Conservation (phyloP, 257 asterid species). For the Solanum arcanum region DNA sequence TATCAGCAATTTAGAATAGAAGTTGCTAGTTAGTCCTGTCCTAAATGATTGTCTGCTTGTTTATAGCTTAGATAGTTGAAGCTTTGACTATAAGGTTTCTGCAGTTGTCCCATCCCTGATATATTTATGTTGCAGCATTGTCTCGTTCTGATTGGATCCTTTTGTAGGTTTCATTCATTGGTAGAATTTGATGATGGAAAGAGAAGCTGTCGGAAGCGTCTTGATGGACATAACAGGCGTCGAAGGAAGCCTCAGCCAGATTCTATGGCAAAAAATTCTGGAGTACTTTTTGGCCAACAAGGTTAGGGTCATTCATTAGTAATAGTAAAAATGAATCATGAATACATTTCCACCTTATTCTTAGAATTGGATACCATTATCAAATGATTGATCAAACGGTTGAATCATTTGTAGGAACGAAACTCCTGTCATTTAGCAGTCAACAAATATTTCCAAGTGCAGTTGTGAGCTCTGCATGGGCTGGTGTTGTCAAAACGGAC, state of each 20-base stretch:
- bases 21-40: background rate
- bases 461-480: conserved; percentile 39
- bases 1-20: background rate
- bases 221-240: conserved; percentile 82
- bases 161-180: conserved; percentile 70
- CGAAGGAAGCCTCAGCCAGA: conserved; percentile 88
- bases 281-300: conserved; percentile 27
- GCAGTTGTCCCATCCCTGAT: background rate
- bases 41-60: background rate
- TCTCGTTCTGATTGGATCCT: background rate
- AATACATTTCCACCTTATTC: background rate
- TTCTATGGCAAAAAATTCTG: conserved; percentile 23
- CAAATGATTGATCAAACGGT: background rate
- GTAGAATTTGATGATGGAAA: conserved; percentile 84
- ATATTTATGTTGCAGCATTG: background rate
- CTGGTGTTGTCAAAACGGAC: conserved; percentile 25
- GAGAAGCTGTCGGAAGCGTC: conserved; percentile 89
- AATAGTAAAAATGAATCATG: background rate
- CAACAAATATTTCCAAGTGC: conserved; percentile 33
- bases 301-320: background rate
- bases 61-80: background rate
- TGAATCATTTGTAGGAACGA: conserved; percentile 19
- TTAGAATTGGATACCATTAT: background rate
- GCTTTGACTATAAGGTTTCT: background rate
- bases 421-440: conserved; percentile 38